A percentile compares a stretch with the other conserved stretches of the same genome.
These are phyloP conservation scores for Cryptococcus deneoformans DNA, from an alignment of 1,284 basidiomycete species.

Conservation along the genomic window DNA sequence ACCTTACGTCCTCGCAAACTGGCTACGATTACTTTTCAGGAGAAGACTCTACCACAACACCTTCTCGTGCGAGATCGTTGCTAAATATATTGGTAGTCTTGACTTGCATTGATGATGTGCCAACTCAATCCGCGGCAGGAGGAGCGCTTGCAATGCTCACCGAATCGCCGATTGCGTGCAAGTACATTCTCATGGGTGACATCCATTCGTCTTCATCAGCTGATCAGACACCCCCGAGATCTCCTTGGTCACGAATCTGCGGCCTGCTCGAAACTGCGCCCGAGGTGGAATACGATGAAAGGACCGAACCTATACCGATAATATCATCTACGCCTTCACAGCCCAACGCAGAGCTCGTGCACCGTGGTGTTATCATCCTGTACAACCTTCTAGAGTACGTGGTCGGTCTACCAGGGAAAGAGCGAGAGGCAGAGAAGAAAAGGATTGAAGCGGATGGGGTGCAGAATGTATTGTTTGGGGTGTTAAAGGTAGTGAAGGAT, in stretches of 20 bases:
- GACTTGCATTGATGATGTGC: slow-evolving; percentile 75
- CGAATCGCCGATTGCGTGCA: slow-evolving; percentile 59
- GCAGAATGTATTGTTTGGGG: slow-evolving; percentile 17
- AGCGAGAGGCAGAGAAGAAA: slow-evolving; percentile 5
- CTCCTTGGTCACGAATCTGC: slow-evolving; percentile 46
- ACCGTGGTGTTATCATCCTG: slow-evolving; percentile 70
- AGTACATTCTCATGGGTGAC: slow-evolving; percentile 56
- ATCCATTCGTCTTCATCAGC: not conserved
- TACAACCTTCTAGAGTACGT: slow-evolving; percentile 58
- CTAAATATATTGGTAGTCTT: slow-evolving; percentile 80
- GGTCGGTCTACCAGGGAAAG: not conserved
- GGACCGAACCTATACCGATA: slow-evolving; percentile 36
- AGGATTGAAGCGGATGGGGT: slow-evolving; percentile 16
- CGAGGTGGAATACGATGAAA: slow-evolving; percentile 26
- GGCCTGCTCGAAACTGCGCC: slow-evolving; percentile 36
- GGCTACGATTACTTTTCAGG: slow-evolving; percentile 59
- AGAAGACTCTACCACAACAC: slow-evolving; percentile 31
- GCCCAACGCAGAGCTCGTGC: slow-evolving; percentile 57
- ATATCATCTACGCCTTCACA: slow-evolving; percentile 21
- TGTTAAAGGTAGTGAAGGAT: slow-evolving; percentile 11
- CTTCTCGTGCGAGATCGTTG: slow-evolving; percentile 57
- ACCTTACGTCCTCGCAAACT: slow-evolving; percentile 72
- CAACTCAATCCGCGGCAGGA: slow-evolving; percentile 77
- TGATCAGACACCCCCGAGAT: slow-evolving; percentile 2
- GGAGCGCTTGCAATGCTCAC: slow-evolving; percentile 81